Evolutionary conservation across 495 filamentous ascomycete genomes (phyloP).

Genomic region (Oidiodendron maius): DNA sequence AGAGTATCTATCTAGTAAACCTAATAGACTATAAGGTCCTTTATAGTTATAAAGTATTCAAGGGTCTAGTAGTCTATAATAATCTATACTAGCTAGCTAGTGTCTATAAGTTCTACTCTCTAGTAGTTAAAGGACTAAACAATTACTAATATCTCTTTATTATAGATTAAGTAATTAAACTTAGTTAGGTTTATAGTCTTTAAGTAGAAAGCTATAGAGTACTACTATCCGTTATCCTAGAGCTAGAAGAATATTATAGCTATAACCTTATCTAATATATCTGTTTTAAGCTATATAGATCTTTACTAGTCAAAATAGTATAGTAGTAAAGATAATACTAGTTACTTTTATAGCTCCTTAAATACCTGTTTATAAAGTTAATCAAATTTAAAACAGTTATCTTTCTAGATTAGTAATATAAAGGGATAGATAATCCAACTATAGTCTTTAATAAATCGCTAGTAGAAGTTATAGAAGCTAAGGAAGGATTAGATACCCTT

Average conservation of each 20-base stretch:
- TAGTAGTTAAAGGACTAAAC: not conserved
- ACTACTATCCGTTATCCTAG: not conserved
- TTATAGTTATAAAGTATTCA: constrained; percentile 3
- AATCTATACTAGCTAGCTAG: not conserved
- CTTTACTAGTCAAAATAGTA: not conserved
- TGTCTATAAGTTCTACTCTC: not conserved
- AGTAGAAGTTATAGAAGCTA: constrained; percentile 6
- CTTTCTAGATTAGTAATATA: not conserved
- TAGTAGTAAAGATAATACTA: not conserved
- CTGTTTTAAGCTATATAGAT: not conserved
- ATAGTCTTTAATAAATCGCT: constrained; percentile 3
- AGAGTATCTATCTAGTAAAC: constrained; percentile 1
- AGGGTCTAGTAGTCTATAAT: not conserved
- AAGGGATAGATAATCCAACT: not conserved
- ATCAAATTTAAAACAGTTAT: not conserved
- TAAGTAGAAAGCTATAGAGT: too few species aligned
- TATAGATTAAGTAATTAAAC: too few species aligned
- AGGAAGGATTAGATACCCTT: constrained; percentile 3
- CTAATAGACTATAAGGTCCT: not conserved
- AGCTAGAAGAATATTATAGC: not conserved
- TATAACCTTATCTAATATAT: not conserved
- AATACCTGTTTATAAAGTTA: constrained; percentile 1
- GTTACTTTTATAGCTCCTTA: not conserved
- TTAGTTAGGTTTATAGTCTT: not conserved
- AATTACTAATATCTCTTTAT: not conserved